Percentiles rank a stretch among this genome's conserved stretches.
Conservation (phyloP, 148 eudicot species). For the Polygonum maritimum region DNA sequence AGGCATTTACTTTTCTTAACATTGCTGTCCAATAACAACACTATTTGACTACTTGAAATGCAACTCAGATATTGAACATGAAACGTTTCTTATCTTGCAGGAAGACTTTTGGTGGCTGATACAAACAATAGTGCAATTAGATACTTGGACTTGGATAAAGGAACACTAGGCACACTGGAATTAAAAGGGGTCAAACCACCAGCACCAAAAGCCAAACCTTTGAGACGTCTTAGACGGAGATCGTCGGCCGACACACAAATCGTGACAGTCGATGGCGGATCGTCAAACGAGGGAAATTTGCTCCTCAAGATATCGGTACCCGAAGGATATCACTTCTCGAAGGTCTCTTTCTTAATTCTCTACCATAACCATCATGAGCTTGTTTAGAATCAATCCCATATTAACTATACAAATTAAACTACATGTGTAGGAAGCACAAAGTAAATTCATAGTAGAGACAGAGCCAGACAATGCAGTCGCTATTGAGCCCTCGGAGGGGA, state of each 20-base stretch:
- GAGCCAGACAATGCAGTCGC: conserved; percentile 68
- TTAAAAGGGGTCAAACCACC: conserved; percentile 87
- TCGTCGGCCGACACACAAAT: conserved; percentile 50
- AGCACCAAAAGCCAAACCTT: conserved; percentile 43
- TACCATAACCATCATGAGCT: not conserved
- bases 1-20: too few relatives aligned
- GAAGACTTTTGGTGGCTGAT: conserved; percentile 73
- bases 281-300: conserved; percentile 61
- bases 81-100: conserved; percentile 25
- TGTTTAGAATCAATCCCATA: not conserved
- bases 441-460: conserved; percentile 60
- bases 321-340: conserved; percentile 91
- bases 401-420: not conserved
- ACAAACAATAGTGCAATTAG: conserved; percentile 85
- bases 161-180: conserved; percentile 61
- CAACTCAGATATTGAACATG: too few relatives aligned
- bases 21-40: too few relatives aligned
- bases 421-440: conserved; percentile 76
- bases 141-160: conserved; percentile 52
- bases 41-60: too few relatives aligned
- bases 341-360: conserved; percentile 41
- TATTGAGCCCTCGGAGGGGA: conserved; percentile 70
- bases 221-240: conserved; percentile 77
- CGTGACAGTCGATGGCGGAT: conserved; percentile 50
- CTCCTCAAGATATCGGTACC: conserved; percentile 60